Conservation (phyloP, 345 rosid species). For the Lepidium didymum region DNA sequence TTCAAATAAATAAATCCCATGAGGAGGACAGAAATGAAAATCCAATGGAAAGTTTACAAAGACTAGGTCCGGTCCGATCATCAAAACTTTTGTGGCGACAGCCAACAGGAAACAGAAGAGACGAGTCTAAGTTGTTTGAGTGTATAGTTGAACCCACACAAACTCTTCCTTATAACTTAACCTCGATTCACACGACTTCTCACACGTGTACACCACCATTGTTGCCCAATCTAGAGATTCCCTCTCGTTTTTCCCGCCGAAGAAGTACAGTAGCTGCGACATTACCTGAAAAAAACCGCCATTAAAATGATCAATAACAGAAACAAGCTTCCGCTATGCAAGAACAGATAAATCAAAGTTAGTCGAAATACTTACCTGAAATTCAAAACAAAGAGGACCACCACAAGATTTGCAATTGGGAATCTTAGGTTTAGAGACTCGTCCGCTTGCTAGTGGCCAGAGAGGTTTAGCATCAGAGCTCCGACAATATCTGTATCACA, state of each 20-base stretch:
- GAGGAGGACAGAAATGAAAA: too few species aligned
- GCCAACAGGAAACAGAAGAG: not conserved
- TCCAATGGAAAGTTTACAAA: not conserved
- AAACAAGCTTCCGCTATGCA: not conserved
- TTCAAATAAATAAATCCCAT: too few species aligned
- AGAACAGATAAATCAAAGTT: not conserved
- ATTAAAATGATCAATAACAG: not conserved
- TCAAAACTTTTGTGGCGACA: not conserved
- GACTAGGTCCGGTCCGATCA: not conserved
- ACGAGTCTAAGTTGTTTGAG: conserved; percentile 20
- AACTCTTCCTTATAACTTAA: conserved; percentile 64
- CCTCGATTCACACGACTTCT: conserved; percentile 60
- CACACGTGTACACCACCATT: conserved; percentile 64
- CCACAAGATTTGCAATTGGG: conserved; percentile 76
- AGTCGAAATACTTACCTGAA: conserved; percentile 51
- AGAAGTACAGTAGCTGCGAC: conserved; percentile 75
- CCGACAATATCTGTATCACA: conserved; percentile 37
- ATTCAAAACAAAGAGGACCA: conserved; percentile 57
- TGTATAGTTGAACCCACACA: conserved; percentile 67
- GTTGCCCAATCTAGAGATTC: conserved; percentile 91
- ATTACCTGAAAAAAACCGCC: conserved; percentile 42
- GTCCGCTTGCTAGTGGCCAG: conserved; percentile 73
- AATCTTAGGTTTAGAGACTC: conserved; percentile 47
- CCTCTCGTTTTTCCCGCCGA: conserved; percentile 53
- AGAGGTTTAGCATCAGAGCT: conserved; percentile 48